These are phyloP conservation scores for Rhododendron ferrugineum DNA, from an alignment of 148 eudicot genomes.

Conservation along the genomic window DNA sequence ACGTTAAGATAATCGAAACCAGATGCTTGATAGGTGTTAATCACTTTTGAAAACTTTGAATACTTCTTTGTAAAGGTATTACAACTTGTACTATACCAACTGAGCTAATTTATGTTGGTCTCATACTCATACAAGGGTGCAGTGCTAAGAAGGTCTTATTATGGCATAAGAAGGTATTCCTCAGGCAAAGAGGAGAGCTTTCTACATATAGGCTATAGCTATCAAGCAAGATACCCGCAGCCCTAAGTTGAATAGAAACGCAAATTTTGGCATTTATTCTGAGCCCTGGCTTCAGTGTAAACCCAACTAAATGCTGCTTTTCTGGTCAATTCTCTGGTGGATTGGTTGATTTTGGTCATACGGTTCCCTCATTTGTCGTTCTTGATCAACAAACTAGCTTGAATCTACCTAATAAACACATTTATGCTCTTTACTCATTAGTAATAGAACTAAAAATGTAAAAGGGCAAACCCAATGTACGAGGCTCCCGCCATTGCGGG, in stretches of 20 bases:
- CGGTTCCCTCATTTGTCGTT: not conserved
- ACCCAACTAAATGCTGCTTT: not conserved
- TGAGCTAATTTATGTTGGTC: not conserved
- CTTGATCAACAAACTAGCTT: not conserved
- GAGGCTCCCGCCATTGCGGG: too few relatives aligned
- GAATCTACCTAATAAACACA: not conserved
- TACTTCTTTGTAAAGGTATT: too few relatives aligned
- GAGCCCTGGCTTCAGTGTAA: not conserved
- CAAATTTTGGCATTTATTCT: not conserved
- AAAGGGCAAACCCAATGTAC: too few relatives aligned
- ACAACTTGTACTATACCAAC: not conserved
- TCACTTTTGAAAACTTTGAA: not conserved
- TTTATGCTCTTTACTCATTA: not conserved
- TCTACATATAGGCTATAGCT: not conserved
- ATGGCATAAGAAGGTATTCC: too few relatives aligned
- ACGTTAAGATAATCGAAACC: not conserved
- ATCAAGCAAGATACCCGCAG: not conserved
- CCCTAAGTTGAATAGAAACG: not conserved
- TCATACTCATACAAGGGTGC: not conserved
- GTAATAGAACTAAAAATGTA: not conserved
- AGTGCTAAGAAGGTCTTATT: not conserved
- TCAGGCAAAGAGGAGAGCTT: not conserved
- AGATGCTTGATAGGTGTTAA: not conserved
- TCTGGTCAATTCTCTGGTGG: constrained; percentile 1
- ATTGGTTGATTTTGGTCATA: not conserved